phyloP scores from a whole-genome alignment of 1,139 yeast genomes.

The Kazachstania sp. region DNA sequence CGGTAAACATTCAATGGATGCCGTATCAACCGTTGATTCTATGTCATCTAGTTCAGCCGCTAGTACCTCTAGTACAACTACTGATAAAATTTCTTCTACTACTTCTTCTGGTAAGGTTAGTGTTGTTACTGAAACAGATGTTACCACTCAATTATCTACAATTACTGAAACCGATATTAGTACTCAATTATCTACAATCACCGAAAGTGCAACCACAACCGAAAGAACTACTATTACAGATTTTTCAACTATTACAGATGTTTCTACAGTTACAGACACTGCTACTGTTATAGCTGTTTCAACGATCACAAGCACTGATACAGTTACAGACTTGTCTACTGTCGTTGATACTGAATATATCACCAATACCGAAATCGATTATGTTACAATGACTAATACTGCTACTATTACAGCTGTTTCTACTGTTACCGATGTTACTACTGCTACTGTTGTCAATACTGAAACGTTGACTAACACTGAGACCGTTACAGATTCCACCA shows the following conservation, averaged over 20 bases:
- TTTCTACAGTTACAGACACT: not conserved
- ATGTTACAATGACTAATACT: not conserved
- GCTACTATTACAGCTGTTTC: not conserved
- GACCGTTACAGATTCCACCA: slow-evolving; percentile 1
- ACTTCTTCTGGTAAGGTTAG: not conserved
- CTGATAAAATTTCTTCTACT: too few relatives aligned
- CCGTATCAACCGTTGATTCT: not conserved
- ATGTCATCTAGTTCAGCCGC: not conserved
- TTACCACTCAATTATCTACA: too few relatives aligned
- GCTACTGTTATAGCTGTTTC: slow-evolving; percentile 1
- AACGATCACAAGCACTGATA: not conserved
- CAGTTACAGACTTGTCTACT: not conserved
- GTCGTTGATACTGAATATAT: not conserved
- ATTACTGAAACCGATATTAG: too few relatives aligned
- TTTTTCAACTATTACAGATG: not conserved
- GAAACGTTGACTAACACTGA: not conserved
- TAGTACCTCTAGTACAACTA: not conserved
- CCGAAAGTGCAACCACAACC: slow-evolving; percentile 1
- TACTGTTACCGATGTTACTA: not conserved
- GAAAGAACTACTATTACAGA: slow-evolving; percentile 3
- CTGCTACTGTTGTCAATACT: not conserved
- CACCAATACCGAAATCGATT: not conserved
- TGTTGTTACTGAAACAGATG: not conserved
- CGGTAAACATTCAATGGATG: not conserved
- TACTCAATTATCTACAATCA: not conserved